A percentile compares a stretch with the other conserved stretches of the same genome.
Conservation (phyloP, 495 filamentous ascomycete species). For the Recurvomyces mirabilis region DNA sequence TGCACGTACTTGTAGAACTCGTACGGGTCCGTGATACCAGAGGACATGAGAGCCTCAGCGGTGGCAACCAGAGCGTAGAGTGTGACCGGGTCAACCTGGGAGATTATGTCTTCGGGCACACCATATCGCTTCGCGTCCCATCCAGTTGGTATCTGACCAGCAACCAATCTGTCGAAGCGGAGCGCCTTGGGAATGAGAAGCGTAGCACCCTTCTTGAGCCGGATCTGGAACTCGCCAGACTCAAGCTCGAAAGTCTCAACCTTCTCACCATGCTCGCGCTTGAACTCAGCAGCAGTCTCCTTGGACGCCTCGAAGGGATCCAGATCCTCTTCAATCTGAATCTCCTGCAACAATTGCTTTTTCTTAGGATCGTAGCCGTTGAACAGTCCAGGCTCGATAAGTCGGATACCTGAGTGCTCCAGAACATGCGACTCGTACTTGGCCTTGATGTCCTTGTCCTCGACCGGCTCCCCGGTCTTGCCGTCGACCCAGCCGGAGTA, state of each 20-base stretch:
- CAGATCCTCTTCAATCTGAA: conserved; percentile 90
- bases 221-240: conserved; percentile 86
- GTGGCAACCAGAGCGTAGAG: conserved; percentile 89
- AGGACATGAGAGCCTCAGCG: conserved; percentile 75
- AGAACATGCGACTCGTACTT: conserved; percentile 96
- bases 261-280: conserved; percentile 90
- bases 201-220: conserved; percentile 85
- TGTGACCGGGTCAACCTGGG: conserved; percentile 92
- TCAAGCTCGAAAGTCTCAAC: conserved; percentile 96
- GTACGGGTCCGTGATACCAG: conserved; percentile 98
- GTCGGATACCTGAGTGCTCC: conserved; percentile 92
- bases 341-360: conserved; percentile 96
- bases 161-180: conserved; percentile 90
- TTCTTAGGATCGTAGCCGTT: conserved; percentile 95
- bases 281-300: conserved; percentile 95
- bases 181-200: conserved; percentile 94
- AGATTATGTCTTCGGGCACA: conserved; percentile 94
- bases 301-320: conserved; percentile 96
- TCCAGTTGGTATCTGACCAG: conserved; percentile 90
- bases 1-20: conserved; percentile 99
- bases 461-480: conserved; percentile 87
- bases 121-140: conserved; percentile 94
- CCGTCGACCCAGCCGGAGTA: conserved; percentile 97
- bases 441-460: conserved; percentile 92
- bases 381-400: conserved; percentile 96